Base-by-base conservation (phyloP, 1,139 yeast genomes). In the Kurtzmaniella quercitrusa region DNA sequence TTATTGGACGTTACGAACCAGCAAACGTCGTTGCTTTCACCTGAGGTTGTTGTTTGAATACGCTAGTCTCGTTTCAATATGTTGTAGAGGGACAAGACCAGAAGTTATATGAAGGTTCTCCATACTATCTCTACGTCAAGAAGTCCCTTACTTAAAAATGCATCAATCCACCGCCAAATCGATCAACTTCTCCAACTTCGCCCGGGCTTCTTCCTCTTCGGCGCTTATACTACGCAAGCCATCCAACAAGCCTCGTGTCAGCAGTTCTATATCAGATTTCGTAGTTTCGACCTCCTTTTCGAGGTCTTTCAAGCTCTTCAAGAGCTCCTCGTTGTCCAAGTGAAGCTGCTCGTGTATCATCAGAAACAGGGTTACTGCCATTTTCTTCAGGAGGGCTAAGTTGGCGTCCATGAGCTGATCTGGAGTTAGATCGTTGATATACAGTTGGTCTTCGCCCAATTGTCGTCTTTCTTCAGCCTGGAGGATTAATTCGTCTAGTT, bases 401-500 rank as follows among this genome's bases (percentile, higher is more conserved):
- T 64, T 64, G 3, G 73, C 66, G 25, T 63, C 66, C 2, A 72
- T 63, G 23, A 72, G 59, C 33, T 68, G 68, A 6, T 57, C 52
- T 0, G 76, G 66, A 1, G 61, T 49, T 23, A 70, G 50, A 42
- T 57, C 55, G 47, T 68, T 74, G 8, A 71, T 56, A 24, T 58
- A 58, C 1, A 63, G 52, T 2, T 71, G 69, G 6, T 45, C 45
- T 19, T 51, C 55, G 1, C 46, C 42, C 16, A 49, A 48, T 12
- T 41, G 44, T 41, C 63, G 60, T 7, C 75, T 51, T 21, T 48
- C 38, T 43, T 65, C 66, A 0, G 94, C 93, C 14, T 68, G 70
- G 12, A 67, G 64, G 18, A 88, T 75, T 21, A 88, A 62, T 38
- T 75, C 81, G 57, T 89, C 96, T 43, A 89, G 64, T 45, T 79